Evolutionary conservation across 495 filamentous ascomycete species (phyloP), one percentile per base, ranked within the genome.

Genomic region (Penicilliopsis zonata): DNA sequence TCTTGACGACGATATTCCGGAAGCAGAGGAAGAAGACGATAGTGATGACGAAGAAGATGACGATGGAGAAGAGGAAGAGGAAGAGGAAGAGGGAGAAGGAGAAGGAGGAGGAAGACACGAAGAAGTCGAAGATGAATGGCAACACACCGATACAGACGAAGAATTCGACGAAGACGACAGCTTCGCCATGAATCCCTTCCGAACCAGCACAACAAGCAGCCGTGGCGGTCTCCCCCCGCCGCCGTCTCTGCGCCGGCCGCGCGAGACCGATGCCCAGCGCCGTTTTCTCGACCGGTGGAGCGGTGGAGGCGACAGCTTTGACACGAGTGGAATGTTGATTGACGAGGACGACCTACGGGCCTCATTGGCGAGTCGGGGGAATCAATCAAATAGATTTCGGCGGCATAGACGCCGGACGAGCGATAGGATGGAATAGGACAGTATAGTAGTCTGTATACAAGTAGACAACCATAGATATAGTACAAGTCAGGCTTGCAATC

Each of bases 121-220:
- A 23, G 55, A 33, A 0, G 47, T 36, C 5, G 50, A 53, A 29
- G 62, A 53, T n/a, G 58, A 63, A 46, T 67, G 63, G 63, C 63
- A 67, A 38, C 85, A 93, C 44, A 93, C 85, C 13, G 85, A 93
- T 55, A 85, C 82, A 5, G 83, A 88, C 41, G 70, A 67, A n/a
- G 74, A 78, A 35, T 53, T 81, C 13, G 70, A 69, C 18, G 57
- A 59, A 2, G 43, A 51, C 10, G 42, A 50, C n/a, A 50, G 45
- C 38, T 44, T 48, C 20, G 29, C 49, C 3, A 49, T 48, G 18
- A 36, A 46, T 13, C 46, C 41, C 5, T 49, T 58, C 34, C 51
- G 57, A 13, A 57, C 51, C n/a, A 65, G 60, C 37, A 58, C 55
- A 4, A 50, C 53, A 1, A 61, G 52, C 42, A 56, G 43, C 36